Base-by-base conservation (phyloP, 371 early-diverging fungal species). In the Zychaea mexicana region DNA sequence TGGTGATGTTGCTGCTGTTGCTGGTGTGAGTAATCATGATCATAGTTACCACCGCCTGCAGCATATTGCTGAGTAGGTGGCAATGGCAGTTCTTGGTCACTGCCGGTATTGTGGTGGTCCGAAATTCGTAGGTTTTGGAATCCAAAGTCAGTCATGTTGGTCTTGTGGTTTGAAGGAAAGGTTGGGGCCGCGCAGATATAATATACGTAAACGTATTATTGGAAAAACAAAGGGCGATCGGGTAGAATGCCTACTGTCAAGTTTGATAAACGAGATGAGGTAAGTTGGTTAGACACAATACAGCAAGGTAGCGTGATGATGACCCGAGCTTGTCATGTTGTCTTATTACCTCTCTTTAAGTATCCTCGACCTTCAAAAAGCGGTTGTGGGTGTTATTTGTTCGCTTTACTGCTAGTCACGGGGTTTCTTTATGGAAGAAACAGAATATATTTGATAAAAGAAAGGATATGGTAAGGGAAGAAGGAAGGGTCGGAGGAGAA, bases 81-180 rank as follows among this genome's bases (percentile, higher is more conserved):
- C 17, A 21, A 24, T 2, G 59, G 59, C 5, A 45, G 38, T 27
- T 58, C 59, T 33, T 27, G 39, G 32, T 45, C 59, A n/a, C 46
- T 36, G 12, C 38, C 13, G 2, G 54, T 27, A 24, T 52, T 53
- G 38, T 38, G 33, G n/a, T 27, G 56, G 22, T 62, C 62, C 56
- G 62, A 62, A 46, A 62, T 53, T 42, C 19, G 21, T 27, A 62
- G 33, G 42, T 62, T 62, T 38, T 62, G 38, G 32, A 60, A 60
- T 19, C 52, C 52, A 60, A 33, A 36, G 52, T 60, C 61, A 8
- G 52, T 60, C 59, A 58, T 58, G 32, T n/a, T n/a, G n/a, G n/a
- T n/a, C n/a, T n/a, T n/a, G n/a, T n/a, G n/a, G 22, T 58, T 17
- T 57, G 9, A 58, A 58, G 38, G 45, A 39, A 58, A 39, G 38